Conservation (phyloP, 2,329 filamentous ascomycete species). For the Fusarium sublunatum region DNA sequence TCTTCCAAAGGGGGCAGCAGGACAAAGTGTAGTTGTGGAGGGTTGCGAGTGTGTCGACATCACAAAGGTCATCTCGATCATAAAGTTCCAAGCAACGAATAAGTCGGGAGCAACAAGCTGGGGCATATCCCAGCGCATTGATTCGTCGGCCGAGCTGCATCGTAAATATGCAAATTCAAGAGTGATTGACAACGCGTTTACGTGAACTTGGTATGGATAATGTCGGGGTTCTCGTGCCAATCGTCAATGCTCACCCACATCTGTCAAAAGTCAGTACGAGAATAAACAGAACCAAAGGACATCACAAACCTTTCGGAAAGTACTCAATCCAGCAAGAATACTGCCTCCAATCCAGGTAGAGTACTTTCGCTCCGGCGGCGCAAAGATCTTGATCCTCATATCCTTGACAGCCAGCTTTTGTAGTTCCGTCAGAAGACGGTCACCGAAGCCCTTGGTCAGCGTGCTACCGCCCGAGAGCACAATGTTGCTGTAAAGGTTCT, state of each 20-base stretch:
- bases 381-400: constrained; percentile 99
- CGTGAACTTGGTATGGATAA: constrained; percentile 98
- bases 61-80: constrained; percentile 38
- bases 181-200: constrained; percentile 55
- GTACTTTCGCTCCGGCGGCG: constrained; percentile 96
- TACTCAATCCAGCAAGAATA: constrained; percentile 95
- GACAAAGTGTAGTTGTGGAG: constrained; percentile 19
- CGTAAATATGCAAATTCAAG: constrained; percentile 18
- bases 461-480: constrained; percentile 96
- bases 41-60: constrained; percentile 27
- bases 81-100: constrained; percentile 24
- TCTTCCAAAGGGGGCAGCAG: constrained; percentile 6
- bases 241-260: constrained; percentile 99
- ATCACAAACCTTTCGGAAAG: constrained; percentile 88
- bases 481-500: constrained; percentile 94
- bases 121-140: constrained; percentile 8
- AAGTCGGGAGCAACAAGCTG: constrained; percentile 4
- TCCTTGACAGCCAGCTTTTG: constrained; percentile 96
- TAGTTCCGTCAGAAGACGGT: constrained; percentile 89
- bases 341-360: constrained; percentile 99
- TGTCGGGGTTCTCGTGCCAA: constrained; percentile 99
- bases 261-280: constrained; percentile 59
- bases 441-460: constrained; percentile 95
- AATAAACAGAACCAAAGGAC: not conserved
- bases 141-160: constrained; percentile 29